These are phyloP conservation scores for Cladosporium sphaerospermum DNA, from an alignment of 2,329 filamentous ascomycete genomes.

Conservation along the genomic window DNA sequence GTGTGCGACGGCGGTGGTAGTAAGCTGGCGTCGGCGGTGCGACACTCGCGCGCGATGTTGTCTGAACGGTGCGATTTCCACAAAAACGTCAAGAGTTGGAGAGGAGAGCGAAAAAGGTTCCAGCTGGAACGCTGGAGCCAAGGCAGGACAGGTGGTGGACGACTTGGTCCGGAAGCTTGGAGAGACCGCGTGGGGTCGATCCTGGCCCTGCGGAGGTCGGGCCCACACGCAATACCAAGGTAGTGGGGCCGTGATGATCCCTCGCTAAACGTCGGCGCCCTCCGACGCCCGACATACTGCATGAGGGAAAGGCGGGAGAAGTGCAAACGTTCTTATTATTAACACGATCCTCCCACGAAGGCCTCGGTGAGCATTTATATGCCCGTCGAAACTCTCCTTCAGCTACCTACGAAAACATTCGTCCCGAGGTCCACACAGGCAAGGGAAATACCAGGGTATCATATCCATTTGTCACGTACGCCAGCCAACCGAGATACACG, in stretches of 20 bases:
- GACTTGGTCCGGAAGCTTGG: constrained; percentile 7
- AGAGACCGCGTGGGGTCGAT: background rate
- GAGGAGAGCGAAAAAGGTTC: too few species aligned
- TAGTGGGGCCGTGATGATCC: too few species aligned
- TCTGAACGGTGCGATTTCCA: too few species aligned
- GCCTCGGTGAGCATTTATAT: background rate
- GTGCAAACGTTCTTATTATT: background rate
- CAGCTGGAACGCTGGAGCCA: background rate
- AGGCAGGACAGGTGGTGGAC: background rate
- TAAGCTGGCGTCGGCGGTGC: background rate
- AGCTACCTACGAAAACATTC: too few species aligned
- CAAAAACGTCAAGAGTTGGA: too few species aligned
- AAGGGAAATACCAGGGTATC: background rate
- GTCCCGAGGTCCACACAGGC: too few species aligned
- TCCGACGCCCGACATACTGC: too few species aligned
- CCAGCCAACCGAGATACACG: background rate
- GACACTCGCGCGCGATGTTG: background rate
- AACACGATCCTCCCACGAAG: background rate
- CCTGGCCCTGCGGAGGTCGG: constrained; percentile 5
- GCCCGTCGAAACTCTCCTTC: too few species aligned
- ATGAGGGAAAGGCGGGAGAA: too few species aligned
- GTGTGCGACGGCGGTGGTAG: background rate
- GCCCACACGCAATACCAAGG: constrained; percentile 1
- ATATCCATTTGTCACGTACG: background rate
- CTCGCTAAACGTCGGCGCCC: too few species aligned